phyloP scores from a whole-genome alignment of 768 basidiomycete genomes.

The Mycena leptocephala region DNA sequence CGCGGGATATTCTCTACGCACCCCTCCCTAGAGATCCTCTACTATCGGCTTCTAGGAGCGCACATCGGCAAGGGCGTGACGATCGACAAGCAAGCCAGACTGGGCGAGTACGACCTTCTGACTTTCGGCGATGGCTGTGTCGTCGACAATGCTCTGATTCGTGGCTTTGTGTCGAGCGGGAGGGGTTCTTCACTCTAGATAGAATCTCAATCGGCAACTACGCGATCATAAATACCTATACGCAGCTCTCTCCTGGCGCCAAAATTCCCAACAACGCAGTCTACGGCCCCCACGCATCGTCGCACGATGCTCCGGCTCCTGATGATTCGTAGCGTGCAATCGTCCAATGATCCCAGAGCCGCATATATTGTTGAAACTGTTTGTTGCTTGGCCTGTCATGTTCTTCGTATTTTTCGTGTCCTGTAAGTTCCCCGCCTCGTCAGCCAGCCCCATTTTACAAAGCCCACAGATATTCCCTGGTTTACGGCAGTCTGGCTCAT shows the following conservation, averaged over 20 bases:
- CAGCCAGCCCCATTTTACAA: background rate
- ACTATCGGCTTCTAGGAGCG: constrained; percentile 64
- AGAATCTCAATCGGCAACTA: constrained; percentile 55
- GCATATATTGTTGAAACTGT: constrained; percentile 47
- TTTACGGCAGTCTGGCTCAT: constrained; percentile 56
- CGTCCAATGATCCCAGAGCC: constrained; percentile 54
- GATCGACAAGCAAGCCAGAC: constrained; percentile 6
- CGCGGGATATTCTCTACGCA: constrained; percentile 60
- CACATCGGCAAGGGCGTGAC: constrained; percentile 55
- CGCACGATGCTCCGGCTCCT: constrained; percentile 56
- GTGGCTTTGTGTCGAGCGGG: constrained; percentile 62
- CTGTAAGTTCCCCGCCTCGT: constrained; percentile 42
- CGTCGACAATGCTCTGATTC: constrained; percentile 57
- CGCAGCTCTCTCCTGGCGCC: constrained; percentile 61
- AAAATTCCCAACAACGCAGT: constrained; percentile 53
- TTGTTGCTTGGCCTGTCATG: constrained; percentile 61
- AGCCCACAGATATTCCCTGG: constrained; percentile 58
- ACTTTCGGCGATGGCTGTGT: constrained; percentile 60
- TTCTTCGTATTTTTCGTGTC: constrained; percentile 50
- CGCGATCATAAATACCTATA: constrained; percentile 61
- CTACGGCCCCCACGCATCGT: constrained; percentile 65
- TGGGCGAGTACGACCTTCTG: constrained; percentile 64
- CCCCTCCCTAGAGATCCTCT: constrained; percentile 54
- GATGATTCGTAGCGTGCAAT: constrained; percentile 57
- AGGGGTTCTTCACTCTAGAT: constrained; percentile 61